Base-by-base conservation (phyloP, 106 monocot genomes). In the Chionographis japonica region DNA sequence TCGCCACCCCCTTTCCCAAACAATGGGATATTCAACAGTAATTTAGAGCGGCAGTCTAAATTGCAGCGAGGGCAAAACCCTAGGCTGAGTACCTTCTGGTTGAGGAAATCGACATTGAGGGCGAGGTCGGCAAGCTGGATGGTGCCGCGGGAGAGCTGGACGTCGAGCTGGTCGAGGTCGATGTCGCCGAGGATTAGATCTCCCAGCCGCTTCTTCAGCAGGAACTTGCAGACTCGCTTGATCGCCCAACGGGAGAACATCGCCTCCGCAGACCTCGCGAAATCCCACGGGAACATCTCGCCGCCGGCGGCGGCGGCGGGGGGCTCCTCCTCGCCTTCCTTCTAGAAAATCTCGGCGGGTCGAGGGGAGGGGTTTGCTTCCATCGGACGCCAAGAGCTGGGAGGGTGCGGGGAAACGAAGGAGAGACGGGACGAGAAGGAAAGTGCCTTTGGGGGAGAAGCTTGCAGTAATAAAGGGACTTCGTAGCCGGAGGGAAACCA, bases 111-210 rank as follows among this genome's bases (percentile, higher is more conserved):
- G 41, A 84, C 97, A 69, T 97, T 92, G 65, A 97, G 82, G 37
- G 97, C 97, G 62, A 97, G 80, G 67, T 97, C 97, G 35, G 66
- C 64, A 53, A 97, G 88, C 50, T 92, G 81, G 50, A 97, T 84
- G 39, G 78, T 85, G 52, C 92, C 97, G 17, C 72, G 51, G 13
- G 62, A 66, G 20, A 97, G 68, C 82, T 92, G 92, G n/a, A 97
- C 82, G 16, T 97, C 92, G 56, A 97, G 71, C 73, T 97, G 86
- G 55, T 92, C 87, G 77, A 97, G 86, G 71, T 92, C 97, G 60
- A 97, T 85, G 58, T 94, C 90, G 5, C 94, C 94, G 12, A 94
- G 82, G 13, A 94, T 77, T 59, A 92, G 74, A 41, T 97, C 89
- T 61, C 89, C 92, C 27, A 92, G 50, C 62, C 73, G 86, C 83